phyloP scores from a whole-genome alignment of 768 basidiomycete genomes.

The Suillus alpinus region DNA sequence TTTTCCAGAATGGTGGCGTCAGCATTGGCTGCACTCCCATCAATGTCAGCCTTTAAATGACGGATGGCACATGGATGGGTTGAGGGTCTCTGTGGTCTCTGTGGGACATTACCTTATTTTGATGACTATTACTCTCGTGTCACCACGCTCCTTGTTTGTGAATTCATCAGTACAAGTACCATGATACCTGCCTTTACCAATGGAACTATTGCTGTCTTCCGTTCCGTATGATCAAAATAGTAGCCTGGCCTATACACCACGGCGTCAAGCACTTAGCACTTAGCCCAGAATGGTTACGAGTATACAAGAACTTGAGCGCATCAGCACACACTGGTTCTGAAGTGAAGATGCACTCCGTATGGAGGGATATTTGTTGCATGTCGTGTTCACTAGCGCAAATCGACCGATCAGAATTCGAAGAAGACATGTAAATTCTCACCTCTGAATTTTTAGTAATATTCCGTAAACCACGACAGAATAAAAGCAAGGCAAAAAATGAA shows the following conservation, averaged over 20 bases:
- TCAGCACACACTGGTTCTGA: background rate
- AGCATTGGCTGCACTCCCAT: background rate
- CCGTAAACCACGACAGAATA: background rate
- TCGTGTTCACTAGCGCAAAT: background rate
- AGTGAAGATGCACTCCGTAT: background rate
- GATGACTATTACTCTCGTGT: background rate
- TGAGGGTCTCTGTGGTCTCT: background rate
- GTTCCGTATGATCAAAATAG: background rate
- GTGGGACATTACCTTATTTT: background rate
- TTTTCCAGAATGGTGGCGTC: background rate
- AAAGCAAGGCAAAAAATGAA: background rate
- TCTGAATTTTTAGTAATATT: background rate
- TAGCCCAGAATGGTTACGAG: too few relatives aligned
- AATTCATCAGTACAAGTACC: background rate
- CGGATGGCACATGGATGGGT: background rate
- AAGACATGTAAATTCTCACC: background rate
- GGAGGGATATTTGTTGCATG: background rate
- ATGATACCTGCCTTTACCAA: background rate
- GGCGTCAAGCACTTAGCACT: too few relatives aligned
- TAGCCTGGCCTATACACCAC: too few relatives aligned
- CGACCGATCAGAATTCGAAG: background rate
- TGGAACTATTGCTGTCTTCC: background rate
- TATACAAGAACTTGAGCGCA: too few relatives aligned
- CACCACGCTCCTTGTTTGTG: background rate
- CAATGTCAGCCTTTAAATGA: background rate